phyloP scores from a whole-genome alignment of 768 basidiomycete species.

The Collybiopsis confluens region DNA sequence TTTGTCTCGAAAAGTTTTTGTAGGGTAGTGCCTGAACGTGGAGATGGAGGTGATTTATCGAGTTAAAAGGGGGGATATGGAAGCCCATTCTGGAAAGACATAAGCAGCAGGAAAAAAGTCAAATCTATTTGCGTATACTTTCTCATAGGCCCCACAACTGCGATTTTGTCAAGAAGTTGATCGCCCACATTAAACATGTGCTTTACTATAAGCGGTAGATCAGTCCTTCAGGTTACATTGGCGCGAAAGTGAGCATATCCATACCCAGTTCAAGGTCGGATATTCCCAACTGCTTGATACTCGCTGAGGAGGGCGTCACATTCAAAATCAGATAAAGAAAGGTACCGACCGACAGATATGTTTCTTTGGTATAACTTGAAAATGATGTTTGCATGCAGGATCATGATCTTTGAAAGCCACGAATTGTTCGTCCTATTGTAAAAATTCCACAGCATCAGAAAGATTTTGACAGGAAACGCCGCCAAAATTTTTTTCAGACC shows the following conservation, averaged over 20 bases:
- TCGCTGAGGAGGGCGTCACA: slow-evolving; percentile 33
- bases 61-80: slow-evolving; percentile 77
- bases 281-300: slow-evolving; percentile 42
- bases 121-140: slow-evolving; percentile 30
- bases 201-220: slow-evolving; percentile 27
- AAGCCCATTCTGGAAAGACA: slow-evolving; percentile 61
- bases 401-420: slow-evolving; percentile 47
- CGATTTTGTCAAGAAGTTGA: slow-evolving; percentile 42
- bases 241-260: slow-evolving; percentile 6
- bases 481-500: slow-evolving; percentile 22
- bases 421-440: slow-evolving; percentile 35
- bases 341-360: slow-evolving; percentile 40
- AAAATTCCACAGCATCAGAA: background rate
- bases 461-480: background rate
- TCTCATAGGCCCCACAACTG: slow-evolving; percentile 37
- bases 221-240: background rate
- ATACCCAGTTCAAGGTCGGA: slow-evolving; percentile 48
- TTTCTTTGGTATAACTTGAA: slow-evolving; percentile 45
- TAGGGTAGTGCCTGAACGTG: slow-evolving; percentile 73
- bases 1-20: slow-evolving; percentile 27
- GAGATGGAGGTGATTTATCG: slow-evolving; percentile 68
- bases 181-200: slow-evolving; percentile 50
- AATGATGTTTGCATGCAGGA: slow-evolving; percentile 47
- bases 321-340: background rate
- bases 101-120: background rate